Evolutionary conservation across 2,329 filamentous ascomycete species (phyloP).

Genomic region (Fusarium equiseti): DNA sequence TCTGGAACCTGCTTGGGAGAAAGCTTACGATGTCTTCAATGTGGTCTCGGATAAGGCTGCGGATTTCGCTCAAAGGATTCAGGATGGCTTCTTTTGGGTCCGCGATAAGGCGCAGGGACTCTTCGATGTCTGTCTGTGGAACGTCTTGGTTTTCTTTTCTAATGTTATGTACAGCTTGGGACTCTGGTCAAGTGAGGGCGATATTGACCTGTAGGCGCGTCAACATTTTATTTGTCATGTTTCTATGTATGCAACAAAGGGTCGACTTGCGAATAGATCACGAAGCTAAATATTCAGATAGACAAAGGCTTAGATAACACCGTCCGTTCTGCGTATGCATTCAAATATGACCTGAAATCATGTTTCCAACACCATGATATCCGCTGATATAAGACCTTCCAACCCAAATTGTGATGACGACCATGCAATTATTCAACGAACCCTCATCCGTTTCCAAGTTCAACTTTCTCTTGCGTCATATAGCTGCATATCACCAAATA

Average conservation of each 20-base stretch:
- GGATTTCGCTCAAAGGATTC: background rate
- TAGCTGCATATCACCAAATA: background rate
- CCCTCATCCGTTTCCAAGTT: no score
- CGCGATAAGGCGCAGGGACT: constrained; percentile 12
- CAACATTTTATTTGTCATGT: background rate
- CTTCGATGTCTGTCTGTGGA: constrained; percentile 17
- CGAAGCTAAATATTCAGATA: background rate
- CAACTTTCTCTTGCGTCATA: fast-evolving
- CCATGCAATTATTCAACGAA: background rate
- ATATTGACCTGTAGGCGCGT: constrained; percentile 1
- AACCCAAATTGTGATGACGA: background rate
- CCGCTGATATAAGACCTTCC: background rate
- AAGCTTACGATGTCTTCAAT: background rate
- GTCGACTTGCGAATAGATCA: no score
- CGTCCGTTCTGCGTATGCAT: background rate
- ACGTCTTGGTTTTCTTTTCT: constrained; percentile 1
- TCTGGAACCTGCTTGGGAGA: constrained; percentile 3
- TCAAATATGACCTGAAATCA: no score
- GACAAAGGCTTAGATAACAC: background rate
- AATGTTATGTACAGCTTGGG: constrained; percentile 5
- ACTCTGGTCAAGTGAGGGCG: background rate
- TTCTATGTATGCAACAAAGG: background rate
- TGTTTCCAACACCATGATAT: background rate
- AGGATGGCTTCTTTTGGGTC: background rate
- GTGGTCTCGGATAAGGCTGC: background rate